These are phyloP conservation scores for Mycena metata DNA, from an alignment of 768 basidiomycete species.

Conservation along the genomic window DNA sequence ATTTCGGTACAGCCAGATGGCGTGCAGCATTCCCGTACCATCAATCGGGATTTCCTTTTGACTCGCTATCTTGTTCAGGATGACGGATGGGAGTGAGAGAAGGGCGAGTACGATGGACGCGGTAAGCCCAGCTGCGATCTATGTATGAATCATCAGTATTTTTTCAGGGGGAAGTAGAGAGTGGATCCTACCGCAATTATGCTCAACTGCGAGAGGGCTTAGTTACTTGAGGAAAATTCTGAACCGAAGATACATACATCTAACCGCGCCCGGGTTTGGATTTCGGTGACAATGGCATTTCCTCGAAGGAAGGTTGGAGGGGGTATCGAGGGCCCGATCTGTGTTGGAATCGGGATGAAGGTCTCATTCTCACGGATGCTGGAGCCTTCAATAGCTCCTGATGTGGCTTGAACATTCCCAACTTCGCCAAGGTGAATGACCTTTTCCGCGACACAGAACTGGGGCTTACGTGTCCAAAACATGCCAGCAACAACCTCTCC, in stretches of 20 bases:
- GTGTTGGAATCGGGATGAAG: neutral
- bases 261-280: neutral
- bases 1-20: conserved; percentile 2
- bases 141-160: neutral
- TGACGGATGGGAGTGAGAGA: conserved; percentile 7
- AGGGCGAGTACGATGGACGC: neutral
- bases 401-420: neutral
- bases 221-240: neutral
- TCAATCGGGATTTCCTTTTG: neutral
- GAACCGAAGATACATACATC: neutral
- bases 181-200: neutral
- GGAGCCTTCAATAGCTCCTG: neutral
- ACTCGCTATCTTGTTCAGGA: neutral
- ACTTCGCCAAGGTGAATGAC: neutral
- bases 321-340: too few species aligned
- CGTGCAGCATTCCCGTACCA: conserved; percentile 1
- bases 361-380: too few species aligned
- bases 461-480: conserved; percentile 12
- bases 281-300: neutral
- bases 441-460: too few species aligned
- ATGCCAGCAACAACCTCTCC: conserved; percentile 1
- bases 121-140: neutral
- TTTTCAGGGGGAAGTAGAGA: neutral
- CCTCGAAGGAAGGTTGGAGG: neutral
- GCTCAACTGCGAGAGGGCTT: conserved; percentile 1